These are phyloP conservation scores for Hygrocybe punicea DNA, from an alignment of 768 basidiomycete genomes.

Conservation along the genomic window DNA sequence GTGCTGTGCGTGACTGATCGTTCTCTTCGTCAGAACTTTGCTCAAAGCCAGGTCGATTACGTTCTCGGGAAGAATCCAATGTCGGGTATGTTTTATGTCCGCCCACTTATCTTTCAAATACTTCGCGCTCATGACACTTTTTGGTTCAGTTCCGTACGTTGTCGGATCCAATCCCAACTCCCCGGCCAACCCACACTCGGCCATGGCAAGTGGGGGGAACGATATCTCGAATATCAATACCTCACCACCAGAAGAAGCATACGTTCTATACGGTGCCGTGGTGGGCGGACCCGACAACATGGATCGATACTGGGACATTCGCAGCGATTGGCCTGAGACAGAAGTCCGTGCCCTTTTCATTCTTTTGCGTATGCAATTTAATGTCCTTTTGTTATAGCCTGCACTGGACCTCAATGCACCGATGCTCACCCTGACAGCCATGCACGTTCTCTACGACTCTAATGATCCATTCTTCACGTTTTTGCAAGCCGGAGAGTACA, in stretches of 20 bases:
- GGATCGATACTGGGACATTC: constrained; percentile 79
- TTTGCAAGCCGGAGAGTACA: constrained; percentile 65
- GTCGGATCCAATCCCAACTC: constrained; percentile 90
- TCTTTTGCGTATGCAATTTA: not conserved
- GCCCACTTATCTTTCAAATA: not conserved
- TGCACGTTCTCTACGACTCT: constrained; percentile 64
- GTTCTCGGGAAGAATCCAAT: constrained; percentile 86
- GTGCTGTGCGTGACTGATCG: not conserved
- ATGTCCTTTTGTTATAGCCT: constrained; percentile 37
- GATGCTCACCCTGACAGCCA: constrained; percentile 79
- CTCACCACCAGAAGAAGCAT: constrained; percentile 64
- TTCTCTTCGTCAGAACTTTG: constrained; percentile 51
- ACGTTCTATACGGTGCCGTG: constrained; percentile 82
- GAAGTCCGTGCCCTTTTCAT: constrained; percentile 50
- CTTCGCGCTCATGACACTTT: not conserved
- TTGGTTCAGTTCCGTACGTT: constrained; percentile 64
- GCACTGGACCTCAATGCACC: constrained; percentile 91
- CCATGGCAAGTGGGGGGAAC: constrained; percentile 79
- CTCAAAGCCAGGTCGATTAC: constrained; percentile 76
- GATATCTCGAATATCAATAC: constrained; percentile 69
- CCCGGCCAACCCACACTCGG: constrained; percentile 86
- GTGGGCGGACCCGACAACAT: constrained; percentile 80
- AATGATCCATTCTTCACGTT: constrained; percentile 75
- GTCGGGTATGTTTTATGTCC: constrained; percentile 61
- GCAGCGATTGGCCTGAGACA: constrained; percentile 85